Evolutionary conservation across 306 rosid genomes (phyloP).

Genomic region (Notholithocarpus densiflorus): DNA sequence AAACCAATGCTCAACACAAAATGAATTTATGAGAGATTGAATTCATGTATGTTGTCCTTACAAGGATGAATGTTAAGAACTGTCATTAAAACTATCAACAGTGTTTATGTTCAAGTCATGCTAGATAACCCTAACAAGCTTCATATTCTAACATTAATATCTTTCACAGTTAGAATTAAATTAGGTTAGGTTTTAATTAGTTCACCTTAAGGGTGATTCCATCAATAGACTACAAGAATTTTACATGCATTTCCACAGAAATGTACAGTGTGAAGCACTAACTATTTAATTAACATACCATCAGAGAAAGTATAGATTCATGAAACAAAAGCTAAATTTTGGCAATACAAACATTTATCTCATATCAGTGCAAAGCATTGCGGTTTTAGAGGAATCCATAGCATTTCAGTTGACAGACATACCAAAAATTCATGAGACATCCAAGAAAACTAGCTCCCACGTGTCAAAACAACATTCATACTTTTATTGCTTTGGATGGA

Average conservation of each 20-base stretch:
- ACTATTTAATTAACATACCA: background rate
- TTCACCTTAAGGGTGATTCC: background rate
- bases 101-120: background rate
- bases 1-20: background rate
- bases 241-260: background rate
- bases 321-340: background rate
- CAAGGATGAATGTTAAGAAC: background rate
- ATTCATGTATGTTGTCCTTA: background rate
- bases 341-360: background rate
- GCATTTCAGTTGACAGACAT: too few species aligned
- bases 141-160: background rate
- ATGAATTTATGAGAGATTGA: background rate
- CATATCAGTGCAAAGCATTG: background rate
- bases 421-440: too few species aligned
- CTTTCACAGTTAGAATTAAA: background rate
- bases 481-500: background rate
- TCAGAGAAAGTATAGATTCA: background rate
- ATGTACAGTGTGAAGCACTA: background rate
- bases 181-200: background rate
- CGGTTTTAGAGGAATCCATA: too few species aligned
- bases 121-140: background rate
- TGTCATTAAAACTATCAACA: background rate
- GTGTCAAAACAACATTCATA: constrained; percentile 12
- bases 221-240: background rate
- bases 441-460: too few species aligned